Conservation (phyloP, 1,139 yeast species). For the Suhomyces terraborum region DNA sequence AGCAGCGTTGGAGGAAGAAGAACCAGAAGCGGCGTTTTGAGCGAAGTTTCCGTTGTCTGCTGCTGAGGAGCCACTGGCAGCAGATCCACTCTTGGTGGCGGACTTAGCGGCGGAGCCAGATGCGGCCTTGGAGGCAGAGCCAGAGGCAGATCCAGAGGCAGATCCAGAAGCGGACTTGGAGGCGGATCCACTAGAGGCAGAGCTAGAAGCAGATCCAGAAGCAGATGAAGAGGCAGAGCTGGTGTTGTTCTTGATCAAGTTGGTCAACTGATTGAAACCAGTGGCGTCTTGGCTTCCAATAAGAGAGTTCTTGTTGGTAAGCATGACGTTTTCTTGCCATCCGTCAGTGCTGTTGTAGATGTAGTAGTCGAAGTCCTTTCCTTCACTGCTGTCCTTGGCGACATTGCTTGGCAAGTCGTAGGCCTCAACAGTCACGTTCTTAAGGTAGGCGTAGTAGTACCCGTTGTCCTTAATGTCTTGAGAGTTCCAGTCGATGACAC, state of each 20-base stretch:
- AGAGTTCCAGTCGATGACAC: conserved; percentile 79
- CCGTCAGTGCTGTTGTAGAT: conserved; percentile 55
- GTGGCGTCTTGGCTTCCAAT: conserved; percentile 61
- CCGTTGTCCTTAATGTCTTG: conserved; percentile 72
- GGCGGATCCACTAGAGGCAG: conserved; percentile 7
- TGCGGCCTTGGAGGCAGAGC: conserved; percentile 1
- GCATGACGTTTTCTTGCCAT: conserved; percentile 45
- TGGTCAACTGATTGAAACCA: conserved; percentile 62
- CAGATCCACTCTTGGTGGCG: conserved; percentile 6
- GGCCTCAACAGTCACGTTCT: conserved; percentile 61
- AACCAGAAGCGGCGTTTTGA: conserved; percentile 14
- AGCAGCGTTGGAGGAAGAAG: conserved; percentile 15
- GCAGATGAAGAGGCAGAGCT: conserved; percentile 11
- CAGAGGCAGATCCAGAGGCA: conserved; percentile 1
- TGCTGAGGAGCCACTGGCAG: background rate
- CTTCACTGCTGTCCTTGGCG: conserved; percentile 27
- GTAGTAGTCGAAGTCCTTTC: conserved; percentile 54
- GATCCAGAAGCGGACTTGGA: conserved; percentile 10
- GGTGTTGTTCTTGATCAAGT: conserved; percentile 15
- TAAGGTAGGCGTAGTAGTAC: conserved; percentile 69
- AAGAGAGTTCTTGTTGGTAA: conserved; percentile 62
- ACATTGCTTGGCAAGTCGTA: conserved; percentile 66
- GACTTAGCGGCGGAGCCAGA: conserved; percentile 6
- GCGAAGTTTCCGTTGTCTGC: conserved; percentile 1
- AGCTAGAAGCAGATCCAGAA: conserved; percentile 10